Evolutionary conservation across 176 grass and related monocot genomes (phyloP).

Genomic region (Oryza nivara): DNA sequence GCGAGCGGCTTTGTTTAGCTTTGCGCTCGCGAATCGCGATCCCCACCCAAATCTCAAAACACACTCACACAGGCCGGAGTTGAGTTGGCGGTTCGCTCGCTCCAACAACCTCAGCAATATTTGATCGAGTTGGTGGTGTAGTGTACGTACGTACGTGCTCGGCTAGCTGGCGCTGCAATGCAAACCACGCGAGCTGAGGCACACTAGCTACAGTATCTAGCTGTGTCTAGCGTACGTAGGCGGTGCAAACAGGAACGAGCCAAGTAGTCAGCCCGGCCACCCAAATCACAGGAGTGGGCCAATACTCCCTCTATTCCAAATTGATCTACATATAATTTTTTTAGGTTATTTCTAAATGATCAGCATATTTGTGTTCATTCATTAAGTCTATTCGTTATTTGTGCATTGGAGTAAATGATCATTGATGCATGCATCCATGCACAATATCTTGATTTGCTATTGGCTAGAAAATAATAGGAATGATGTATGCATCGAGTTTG

Average conservation of each 20-base stretch:
- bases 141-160: background rate
- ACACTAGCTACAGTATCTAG: background rate
- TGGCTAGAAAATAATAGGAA: too few relatives aligned
- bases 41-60: background rate
- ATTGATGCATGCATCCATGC: too few relatives aligned
- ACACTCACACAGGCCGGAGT: background rate
- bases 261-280: too few relatives aligned
- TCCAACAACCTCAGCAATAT: background rate
- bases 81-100: background rate
- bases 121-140: slow-evolving; percentile 4
- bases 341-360: too few relatives aligned
- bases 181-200: background rate
- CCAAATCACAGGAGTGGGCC: background rate
- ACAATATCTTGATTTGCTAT: too few relatives aligned
- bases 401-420: too few relatives aligned
- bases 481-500: too few relatives aligned
- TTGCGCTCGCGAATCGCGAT: background rate
- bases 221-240: too few relatives aligned
- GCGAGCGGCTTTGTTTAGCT: slow-evolving; percentile 19
- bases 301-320: background rate
- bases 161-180: background rate
- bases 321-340: too few relatives aligned
- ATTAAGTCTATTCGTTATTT: too few relatives aligned
- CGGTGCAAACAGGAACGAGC: too few relatives aligned
- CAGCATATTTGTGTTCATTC: too few relatives aligned